phyloP scores from a whole-genome alignment of 495 filamentous ascomycete genomes.

The Penicillium coffeae region DNA sequence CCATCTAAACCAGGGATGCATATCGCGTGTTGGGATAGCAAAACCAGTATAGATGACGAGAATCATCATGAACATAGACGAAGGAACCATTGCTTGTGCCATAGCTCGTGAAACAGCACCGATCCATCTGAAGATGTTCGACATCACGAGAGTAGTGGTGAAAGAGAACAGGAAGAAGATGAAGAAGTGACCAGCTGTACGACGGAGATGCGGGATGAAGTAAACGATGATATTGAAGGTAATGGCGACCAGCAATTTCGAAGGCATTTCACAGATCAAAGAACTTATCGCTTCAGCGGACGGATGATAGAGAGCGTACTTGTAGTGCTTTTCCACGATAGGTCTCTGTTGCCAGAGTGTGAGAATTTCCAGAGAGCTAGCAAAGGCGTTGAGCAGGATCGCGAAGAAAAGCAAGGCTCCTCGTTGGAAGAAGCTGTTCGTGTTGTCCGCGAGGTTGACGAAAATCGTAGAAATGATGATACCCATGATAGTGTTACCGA shows the following conservation, averaged over 20 bases:
- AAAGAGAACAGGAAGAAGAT: constrained; percentile 59
- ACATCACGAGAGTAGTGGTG: constrained; percentile 65
- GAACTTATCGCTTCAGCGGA: constrained; percentile 82
- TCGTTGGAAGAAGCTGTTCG: constrained; percentile 69
- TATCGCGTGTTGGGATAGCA: constrained; percentile 66
- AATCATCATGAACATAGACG: constrained; percentile 75
- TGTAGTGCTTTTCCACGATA: constrained; percentile 87
- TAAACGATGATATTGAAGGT: constrained; percentile 73
- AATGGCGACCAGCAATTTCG: constrained; percentile 50
- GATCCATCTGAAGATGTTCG: constrained; percentile 73
- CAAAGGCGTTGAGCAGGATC: constrained; percentile 80
- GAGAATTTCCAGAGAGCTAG: constrained; percentile 70
- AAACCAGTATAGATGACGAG: constrained; percentile 90
- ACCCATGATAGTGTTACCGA: constrained; percentile 72
- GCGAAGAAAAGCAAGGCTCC: constrained; percentile 88
- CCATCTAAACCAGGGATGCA: constrained; percentile 85
- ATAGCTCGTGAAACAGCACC: constrained; percentile 74
- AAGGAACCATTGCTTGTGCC: constrained; percentile 78
- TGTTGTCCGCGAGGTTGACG: constrained; percentile 61
- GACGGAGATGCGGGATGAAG: constrained; percentile 78
- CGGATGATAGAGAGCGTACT: constrained; percentile 90
- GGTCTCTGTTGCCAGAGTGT: constrained; percentile 82
- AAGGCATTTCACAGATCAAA: constrained; percentile 76
- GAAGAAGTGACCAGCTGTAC: constrained; percentile 79
- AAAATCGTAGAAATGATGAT: constrained; percentile 81